These are phyloP conservation scores for Phytophthora pluvialis DNA, from an alignment of 352 stramenopile genomes.

Conservation along the genomic window DNA sequence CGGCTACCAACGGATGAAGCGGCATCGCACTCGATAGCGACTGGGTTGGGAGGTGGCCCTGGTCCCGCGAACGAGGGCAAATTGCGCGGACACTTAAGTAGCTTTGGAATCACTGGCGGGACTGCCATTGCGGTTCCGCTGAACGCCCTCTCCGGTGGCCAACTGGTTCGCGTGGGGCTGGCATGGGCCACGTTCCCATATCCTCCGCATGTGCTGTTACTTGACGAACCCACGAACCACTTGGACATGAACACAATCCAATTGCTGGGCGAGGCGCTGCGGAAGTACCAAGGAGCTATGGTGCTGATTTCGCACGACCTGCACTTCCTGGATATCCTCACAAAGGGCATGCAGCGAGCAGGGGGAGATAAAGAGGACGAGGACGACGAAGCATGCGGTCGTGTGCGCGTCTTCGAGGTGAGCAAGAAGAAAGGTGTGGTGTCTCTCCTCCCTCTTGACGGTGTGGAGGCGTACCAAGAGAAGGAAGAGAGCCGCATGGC, in stretches of 20 bases:
- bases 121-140: slow-evolving; percentile 44
- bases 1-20: slow-evolving; percentile 43
- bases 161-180: slow-evolving; percentile 59
- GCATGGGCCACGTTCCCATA: slow-evolving; percentile 77
- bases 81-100: slow-evolving; percentile 52
- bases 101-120: slow-evolving; percentile 50
- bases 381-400: slow-evolving; percentile 8
- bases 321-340: slow-evolving; percentile 64
- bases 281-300: slow-evolving; percentile 59
- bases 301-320: slow-evolving; percentile 76
- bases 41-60: neutral
- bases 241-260: slow-evolving; percentile 93
- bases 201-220: slow-evolving; percentile 89
- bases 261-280: slow-evolving; percentile 62
- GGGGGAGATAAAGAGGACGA: slow-evolving; percentile 28
- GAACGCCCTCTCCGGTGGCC: slow-evolving; percentile 51
- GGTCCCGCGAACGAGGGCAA: slow-evolving; percentile 38
- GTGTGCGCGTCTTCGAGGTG: slow-evolving; percentile 54
- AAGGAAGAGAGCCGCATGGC: slow-evolving; percentile 57
- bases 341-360: slow-evolving; percentile 9
- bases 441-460: slow-evolving; percentile 35
- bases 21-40: slow-evolving; percentile 3
- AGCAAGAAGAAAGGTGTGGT: slow-evolving; percentile 58
- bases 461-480: slow-evolving; percentile 44
- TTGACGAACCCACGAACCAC: slow-evolving; percentile 94